Conservation (phyloP, 768 basidiomycete genomes). For the Kwoniella pini region DNA sequence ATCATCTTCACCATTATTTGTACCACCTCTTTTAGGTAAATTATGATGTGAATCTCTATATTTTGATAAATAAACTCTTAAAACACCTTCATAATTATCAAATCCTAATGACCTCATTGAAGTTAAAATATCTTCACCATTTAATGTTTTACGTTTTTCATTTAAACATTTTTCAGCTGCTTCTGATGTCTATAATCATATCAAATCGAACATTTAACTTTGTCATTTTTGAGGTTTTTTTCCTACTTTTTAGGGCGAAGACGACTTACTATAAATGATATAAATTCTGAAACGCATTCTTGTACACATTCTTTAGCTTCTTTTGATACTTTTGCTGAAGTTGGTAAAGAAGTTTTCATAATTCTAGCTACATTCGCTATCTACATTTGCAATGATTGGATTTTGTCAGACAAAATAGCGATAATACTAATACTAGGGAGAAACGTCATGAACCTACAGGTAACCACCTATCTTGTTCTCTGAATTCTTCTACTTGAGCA, state of each 20-base stretch:
- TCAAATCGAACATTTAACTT: not conserved
- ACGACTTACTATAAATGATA: slow-evolving; percentile 73
- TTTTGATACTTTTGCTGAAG: slow-evolving; percentile 92
- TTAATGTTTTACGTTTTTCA: slow-evolving; percentile 97
- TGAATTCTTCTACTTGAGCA: slow-evolving; percentile 88
- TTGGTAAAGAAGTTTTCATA: slow-evolving; percentile 89
- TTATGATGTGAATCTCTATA: slow-evolving; percentile 62
- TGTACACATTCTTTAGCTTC: slow-evolving; percentile 99
- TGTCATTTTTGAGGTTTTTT: no score
- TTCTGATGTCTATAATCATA: slow-evolving; percentile 66
- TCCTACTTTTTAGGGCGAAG: no score
- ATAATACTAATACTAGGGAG: not conserved
- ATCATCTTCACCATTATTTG: slow-evolving; percentile 2
- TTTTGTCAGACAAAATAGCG: no score
- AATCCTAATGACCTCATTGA: slow-evolving; percentile 93
- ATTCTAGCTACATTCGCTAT: slow-evolving; percentile 98
- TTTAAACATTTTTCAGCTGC: slow-evolving; percentile 91
- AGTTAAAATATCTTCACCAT: slow-evolving; percentile 93
- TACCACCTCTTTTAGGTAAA: slow-evolving; percentile 9
- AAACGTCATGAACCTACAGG: slow-evolving; percentile 62
- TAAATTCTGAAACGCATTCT: slow-evolving; percentile 97
- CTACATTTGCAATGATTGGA: no score
- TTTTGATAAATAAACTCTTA: slow-evolving; percentile 90
- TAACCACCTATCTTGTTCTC: slow-evolving; percentile 93
- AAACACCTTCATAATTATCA: slow-evolving; percentile 87